Conservation (phyloP, 495 filamentous ascomycete species). For the Penicillium psychrofluorescens region DNA sequence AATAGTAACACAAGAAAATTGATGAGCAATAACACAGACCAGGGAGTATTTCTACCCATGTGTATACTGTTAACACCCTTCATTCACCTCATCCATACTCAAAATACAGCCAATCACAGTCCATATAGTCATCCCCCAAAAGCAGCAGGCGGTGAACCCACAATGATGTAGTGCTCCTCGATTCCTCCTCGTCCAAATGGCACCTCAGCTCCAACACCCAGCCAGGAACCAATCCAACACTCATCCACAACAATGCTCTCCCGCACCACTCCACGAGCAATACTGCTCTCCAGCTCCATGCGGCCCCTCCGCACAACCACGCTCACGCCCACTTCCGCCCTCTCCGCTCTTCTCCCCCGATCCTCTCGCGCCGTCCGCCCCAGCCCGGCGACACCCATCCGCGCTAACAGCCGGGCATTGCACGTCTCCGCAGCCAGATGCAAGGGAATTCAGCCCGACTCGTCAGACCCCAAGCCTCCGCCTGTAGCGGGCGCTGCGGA, state of each 20-base stretch:
- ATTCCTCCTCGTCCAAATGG: too few species aligned
- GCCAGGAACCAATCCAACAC: conserved; percentile 1
- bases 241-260: conserved; percentile 22
- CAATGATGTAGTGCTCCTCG: too few species aligned
- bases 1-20: too few species aligned
- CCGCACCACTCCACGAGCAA: conserved; percentile 21
- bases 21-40: too few species aligned
- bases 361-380: conserved; percentile 5
- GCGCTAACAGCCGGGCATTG: conserved; percentile 12
- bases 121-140: too few species aligned
- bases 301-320: conserved; percentile 14
- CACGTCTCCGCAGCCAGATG: conserved; percentile 18
- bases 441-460: conserved; percentile 38
- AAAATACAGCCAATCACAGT: too few species aligned
- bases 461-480: conserved; percentile 28
- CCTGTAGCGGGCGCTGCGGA: conserved; percentile 23
- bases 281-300: conserved; percentile 13
- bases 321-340: not conserved
- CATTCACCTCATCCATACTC: too few species aligned
- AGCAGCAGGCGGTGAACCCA: too few species aligned
- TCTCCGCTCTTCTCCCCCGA: conserved; percentile 1
- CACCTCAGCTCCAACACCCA: not conserved
- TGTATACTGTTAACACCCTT: too few species aligned
- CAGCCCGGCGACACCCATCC: conserved; percentile 9
- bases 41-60: too few species aligned